Evolutionary conservation across 495 filamentous ascomycete genomes (phyloP), one percentile per base, ranked within the genome.

Genomic region (Rhizodiscina lignyota): DNA sequence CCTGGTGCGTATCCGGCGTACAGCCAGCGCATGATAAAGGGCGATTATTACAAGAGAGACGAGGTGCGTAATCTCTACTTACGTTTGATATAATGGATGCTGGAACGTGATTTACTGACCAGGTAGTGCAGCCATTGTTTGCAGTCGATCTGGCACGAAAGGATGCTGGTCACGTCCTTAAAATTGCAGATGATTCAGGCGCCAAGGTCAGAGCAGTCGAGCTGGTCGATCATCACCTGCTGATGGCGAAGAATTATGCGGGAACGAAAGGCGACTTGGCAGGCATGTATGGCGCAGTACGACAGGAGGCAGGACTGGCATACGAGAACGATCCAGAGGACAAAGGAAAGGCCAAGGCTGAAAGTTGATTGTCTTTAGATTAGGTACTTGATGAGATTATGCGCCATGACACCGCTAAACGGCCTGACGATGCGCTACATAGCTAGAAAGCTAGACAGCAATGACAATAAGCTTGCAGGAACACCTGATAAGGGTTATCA

Each of bases 121-220:
- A 35, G 60, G n/a, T n/a, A 58, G 24, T 8, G 13, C 10, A 83
- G 58, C 84, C 86, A 37, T 59, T 91, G 18, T 91, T 92, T 54
- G 72, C 71, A n/a, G 84, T 87, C 5, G 79, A 91, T 54, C 54
- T 93, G 35, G 84, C 84, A 13, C 58, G 76, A 42, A 94, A 94
- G 59, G 86, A 94, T 65, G 69, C 76, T 22, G 52, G 75, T 6
- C 86, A 94, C 66, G 80, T 77, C 15, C 53, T 71, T 45, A 58
- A 55, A 27, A 40, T 94, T 48, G 85, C 80, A 2, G 53, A 71
- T 39, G 55, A 55, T 23, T 58, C 59, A 4, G 86, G 82, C 0
- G 61, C 67, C 41, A 60, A 60, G 38, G 54, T 93, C 64, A 62
- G 65, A 43, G 72, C 67, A 41, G 55, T 77, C 4, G 70, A 81